Percentiles rank a stretch among this genome's conserved stretches.
phyloP scores from a whole-genome alignment of 495 filamentous ascomycete genomes.

The Mytilinidion resinicola region DNA sequence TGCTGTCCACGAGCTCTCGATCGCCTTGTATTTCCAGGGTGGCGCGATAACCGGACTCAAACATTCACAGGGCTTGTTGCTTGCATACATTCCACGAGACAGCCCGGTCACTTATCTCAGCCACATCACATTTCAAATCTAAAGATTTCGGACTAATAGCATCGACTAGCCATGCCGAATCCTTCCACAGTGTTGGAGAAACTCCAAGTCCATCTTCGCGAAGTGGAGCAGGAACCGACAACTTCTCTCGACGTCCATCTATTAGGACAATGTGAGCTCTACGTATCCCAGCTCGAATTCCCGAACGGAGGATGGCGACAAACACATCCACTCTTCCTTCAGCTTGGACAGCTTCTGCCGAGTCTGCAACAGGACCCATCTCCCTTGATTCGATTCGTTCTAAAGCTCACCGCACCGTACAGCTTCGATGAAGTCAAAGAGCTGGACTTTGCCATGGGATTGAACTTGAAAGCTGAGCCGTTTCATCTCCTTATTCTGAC shows the following conservation, averaged over 20 bases:
- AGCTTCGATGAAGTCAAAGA: slow-evolving; percentile 41
- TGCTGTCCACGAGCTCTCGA: no score
- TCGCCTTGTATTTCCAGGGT: no score
- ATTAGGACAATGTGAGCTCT: slow-evolving; percentile 19
- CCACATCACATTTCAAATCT: no score
- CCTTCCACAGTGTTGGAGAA: slow-evolving; percentile 21
- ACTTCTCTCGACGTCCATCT: slow-evolving; percentile 20
- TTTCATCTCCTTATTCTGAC: slow-evolving; percentile 66
- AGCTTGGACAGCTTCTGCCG: slow-evolving; percentile 17
- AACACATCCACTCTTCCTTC: slow-evolving; percentile 19
- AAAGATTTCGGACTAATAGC: no score
- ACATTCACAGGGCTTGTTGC: no score
- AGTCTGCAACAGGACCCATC: slow-evolving; percentile 25
- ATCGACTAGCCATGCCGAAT: no score
- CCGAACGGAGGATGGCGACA: slow-evolving; percentile 6
- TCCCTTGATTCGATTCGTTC: slow-evolving; percentile 14
- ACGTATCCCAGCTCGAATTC: slow-evolving; percentile 19
- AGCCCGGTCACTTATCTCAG: no score
- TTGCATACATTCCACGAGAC: no score
- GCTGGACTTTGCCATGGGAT: slow-evolving; percentile 37
- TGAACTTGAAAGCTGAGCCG: slow-evolving; percentile 51
- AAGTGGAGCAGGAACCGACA: slow-evolving; percentile 15
- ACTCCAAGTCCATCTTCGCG: slow-evolving; percentile 22
- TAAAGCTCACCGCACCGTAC: slow-evolving; percentile 17
- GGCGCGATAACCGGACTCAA: no score